Evolutionary conservation across 257 asterid genomes (phyloP).

Genomic region (Penstemon eatonii): DNA sequence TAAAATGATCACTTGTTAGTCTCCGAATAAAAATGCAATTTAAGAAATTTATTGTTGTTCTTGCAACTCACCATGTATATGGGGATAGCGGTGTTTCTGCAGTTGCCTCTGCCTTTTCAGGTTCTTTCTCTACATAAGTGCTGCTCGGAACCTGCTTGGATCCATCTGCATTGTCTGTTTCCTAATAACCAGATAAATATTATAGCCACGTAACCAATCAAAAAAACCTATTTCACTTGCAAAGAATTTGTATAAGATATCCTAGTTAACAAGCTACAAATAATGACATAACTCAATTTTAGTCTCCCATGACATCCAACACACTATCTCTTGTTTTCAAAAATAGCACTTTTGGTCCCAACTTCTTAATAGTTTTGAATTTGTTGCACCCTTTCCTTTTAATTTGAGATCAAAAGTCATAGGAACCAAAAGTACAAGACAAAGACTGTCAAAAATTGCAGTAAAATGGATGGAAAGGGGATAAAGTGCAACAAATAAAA

Average conservation of each 20-base stretch:
- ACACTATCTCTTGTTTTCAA: too few relatives aligned
- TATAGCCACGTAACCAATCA: background rate
- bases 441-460: too few relatives aligned
- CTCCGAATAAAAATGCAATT: background rate
- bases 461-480: too few relatives aligned
- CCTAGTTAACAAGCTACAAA: background rate
- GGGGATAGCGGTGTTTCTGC: constrained; percentile 60
- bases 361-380: too few relatives aligned
- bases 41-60: background rate
- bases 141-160: constrained; percentile 38
- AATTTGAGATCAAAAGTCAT: too few relatives aligned
- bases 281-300: too few relatives aligned
- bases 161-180: constrained; percentile 36
- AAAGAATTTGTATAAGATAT: background rate
- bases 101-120: constrained; percentile 40
- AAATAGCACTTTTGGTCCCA: too few relatives aligned
- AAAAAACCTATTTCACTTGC: background rate
- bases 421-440: too few relatives aligned
- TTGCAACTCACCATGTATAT: constrained; percentile 60
- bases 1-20: background rate
- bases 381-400: too few relatives aligned
- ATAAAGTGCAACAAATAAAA: too few relatives aligned
- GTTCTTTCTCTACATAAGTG: constrained; percentile 32
- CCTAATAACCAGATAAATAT: constrained; percentile 41
- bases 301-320: too few relatives aligned